Evolutionary conservation across 2,329 filamentous ascomycete genomes (phyloP).

Genomic region (Periconia sp.): DNA sequence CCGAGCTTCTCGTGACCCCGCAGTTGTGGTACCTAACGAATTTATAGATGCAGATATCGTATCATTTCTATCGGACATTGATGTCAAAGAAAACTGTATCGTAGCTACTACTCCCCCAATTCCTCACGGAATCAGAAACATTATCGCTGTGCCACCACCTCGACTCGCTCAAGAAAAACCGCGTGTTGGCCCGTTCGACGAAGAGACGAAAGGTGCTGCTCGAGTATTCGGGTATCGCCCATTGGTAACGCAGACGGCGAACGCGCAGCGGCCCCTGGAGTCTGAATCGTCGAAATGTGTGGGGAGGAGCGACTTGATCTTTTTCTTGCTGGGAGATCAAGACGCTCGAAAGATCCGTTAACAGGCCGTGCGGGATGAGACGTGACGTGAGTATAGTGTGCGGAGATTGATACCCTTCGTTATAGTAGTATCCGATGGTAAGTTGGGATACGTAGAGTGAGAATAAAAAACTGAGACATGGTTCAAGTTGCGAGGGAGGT

Average conservation of each 20-base stretch:
- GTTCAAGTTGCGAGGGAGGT: neutral
- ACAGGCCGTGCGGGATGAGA: constrained; percentile 1
- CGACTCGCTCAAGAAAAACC: constrained; percentile 5
- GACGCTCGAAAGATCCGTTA: constrained; percentile 4
- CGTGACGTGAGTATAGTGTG: neutral
- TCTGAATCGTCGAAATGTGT: neutral
- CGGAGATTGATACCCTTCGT: neutral
- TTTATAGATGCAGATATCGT: no score
- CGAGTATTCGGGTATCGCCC: neutral
- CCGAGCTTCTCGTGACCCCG: no score
- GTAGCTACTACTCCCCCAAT: constrained; percentile 5
- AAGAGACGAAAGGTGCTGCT: neutral
- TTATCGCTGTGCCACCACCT: constrained; percentile 1
- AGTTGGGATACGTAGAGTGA: constrained; percentile 3
- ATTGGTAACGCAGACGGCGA: constrained; percentile 3
- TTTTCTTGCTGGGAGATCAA: neutral
- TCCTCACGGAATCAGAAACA: constrained; percentile 1
- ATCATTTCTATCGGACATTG: neutral
- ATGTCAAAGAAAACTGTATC: constrained; percentile 7
- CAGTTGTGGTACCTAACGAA: no score
- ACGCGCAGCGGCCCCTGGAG: neutral
- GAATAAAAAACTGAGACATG: constrained; percentile 3
- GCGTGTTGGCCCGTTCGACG: constrained; percentile 1
- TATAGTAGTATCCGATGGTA: constrained; percentile 3
- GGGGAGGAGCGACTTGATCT: neutral